Evolutionary conservation across 2,329 filamentous ascomycete genomes (phyloP), one percentile per base, ranked within the genome.

Genomic region (Cryphonectria naterciae): DNA sequence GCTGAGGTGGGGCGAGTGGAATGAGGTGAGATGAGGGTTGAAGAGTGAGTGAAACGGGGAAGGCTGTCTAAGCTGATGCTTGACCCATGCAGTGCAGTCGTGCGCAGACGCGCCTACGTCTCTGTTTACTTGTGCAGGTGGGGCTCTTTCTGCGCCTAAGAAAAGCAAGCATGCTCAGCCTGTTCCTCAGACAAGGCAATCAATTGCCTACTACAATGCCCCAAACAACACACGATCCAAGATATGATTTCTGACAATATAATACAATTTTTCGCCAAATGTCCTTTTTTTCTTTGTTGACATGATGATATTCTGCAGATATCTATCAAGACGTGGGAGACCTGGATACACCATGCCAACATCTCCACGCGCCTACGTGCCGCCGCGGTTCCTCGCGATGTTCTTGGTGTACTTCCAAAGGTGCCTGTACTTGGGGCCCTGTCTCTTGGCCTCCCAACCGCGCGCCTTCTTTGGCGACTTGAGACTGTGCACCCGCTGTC

Each of bases 401-500:
- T 85, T 84, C 84, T 87, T 88, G 77, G 85, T 88, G 80, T 89
- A 89, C 85, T 90, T 89, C 87, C 87, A 89, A 74, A 91, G 80
- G 73, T 87, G 84, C 77, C 84, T 86, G 83, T 88, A 91, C 86
- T 91, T 91, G 80, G 86, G 85, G 74, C 87, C 86, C 78, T 89
- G 85, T 77, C 87, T 84, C 85, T 88, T 90, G 76, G 88, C 89
- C 76, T 91, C 89, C 89, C 89, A 91, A 73, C 89, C 89, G 73
- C 87, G 86, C 10, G 85, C 81, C 83, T 87, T 89, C 82, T 86
- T 85, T 61, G 87, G 87, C 60, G 83, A 83, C 84, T 91, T 91
- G 76, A 91, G 82, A 76, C 87, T 88, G 83, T 92, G 88, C 72
- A 95, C 87, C 78, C 90, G 93, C 83, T 92, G 92, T 78, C 90